These are phyloP conservation scores for Wickerhamomyces silvicola DNA, from an alignment of 805 yeast species.

Conservation along the genomic window DNA sequence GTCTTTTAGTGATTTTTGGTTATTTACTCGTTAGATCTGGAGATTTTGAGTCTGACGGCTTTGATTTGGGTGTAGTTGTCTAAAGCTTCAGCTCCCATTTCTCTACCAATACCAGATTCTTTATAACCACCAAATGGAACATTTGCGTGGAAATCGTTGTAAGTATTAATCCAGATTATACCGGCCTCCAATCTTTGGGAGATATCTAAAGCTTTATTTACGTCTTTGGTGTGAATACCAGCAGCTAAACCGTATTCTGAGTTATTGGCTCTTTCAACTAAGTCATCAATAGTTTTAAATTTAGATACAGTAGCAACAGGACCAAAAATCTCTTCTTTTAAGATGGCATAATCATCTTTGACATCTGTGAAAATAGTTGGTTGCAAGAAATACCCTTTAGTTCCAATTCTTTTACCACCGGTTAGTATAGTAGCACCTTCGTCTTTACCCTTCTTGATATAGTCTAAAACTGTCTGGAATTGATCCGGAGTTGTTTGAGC, in stretches of 20 bases:
- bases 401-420: conserved; percentile 54
- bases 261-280: conserved; percentile 47
- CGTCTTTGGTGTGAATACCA: conserved; percentile 52
- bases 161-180: conserved; percentile 61
- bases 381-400: conserved; percentile 53
- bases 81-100: conserved; percentile 63
- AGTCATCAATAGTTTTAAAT: conserved; percentile 53
- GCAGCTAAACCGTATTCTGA: conserved; percentile 62
- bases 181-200: conserved; percentile 53
- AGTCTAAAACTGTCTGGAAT: conserved; percentile 50
- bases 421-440: conserved; percentile 53
- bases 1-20: too few species aligned
- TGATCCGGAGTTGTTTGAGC: conserved; percentile 59
- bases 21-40: conserved; percentile 9
- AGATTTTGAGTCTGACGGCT: conserved; percentile 52
- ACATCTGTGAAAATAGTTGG: conserved; percentile 60
- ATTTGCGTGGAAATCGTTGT: conserved; percentile 58
- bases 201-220: conserved; percentile 50
- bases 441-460: conserved; percentile 48
- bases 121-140: conserved; percentile 72
- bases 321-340: conserved; percentile 60
- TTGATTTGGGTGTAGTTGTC: conserved; percentile 60
- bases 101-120: conserved; percentile 66
- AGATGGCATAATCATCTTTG: conserved; percentile 42
- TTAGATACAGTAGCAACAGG: conserved; percentile 58